Base-by-base conservation (phyloP, 257 asterid species). In the Jaltomata sinuosa region DNA sequence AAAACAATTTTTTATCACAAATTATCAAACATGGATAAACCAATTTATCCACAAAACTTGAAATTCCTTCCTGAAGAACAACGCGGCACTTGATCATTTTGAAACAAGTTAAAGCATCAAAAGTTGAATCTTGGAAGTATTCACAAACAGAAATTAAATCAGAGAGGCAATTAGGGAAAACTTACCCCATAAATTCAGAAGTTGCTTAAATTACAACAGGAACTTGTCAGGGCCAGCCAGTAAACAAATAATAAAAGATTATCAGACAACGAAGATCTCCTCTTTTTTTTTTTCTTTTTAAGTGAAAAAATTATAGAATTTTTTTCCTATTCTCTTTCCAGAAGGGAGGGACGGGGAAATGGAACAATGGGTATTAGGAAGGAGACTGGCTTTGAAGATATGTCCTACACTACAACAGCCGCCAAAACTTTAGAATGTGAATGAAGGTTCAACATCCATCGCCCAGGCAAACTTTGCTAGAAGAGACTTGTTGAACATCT, bases 401-500 rank as follows among this genome's bases (percentile, higher is more conserved):
- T 78, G 50, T 78, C 54, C 84, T 78, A 86, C 36, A 57, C 81
- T 69, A 84, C 77, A 25, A 78, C 76, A 80, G 86, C 84, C 61
- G 77, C 49, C 80, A 80, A 74, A 21, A 57, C 42, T 84, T 88
- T 90, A 96, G 89, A 96, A 96, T 87, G 97, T 91, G 94, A 94
- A 96, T 85, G 62, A 36, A 11, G 99, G 99, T 80, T 94, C 98
- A 5, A 94, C 98, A 76, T 96, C 98, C 99, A 96, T 96, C 65
- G 99, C 95, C 99, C 99, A 96, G 6, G 98, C 81, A 86, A 96
- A 96, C 84, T 96, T 96, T 22, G 94, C 98, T 87, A 93, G 89
- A 64, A 96, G 97, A 87, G 99, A 94, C 92, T 92, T 96, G 93
- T 91, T 96, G 89, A 96, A 96, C 8, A 96, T 93, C 99, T 96